These are phyloP conservation scores for Sphaerobolus stellatus DNA, from an alignment of 1,284 basidiomycete species.

Conservation along the genomic window DNA sequence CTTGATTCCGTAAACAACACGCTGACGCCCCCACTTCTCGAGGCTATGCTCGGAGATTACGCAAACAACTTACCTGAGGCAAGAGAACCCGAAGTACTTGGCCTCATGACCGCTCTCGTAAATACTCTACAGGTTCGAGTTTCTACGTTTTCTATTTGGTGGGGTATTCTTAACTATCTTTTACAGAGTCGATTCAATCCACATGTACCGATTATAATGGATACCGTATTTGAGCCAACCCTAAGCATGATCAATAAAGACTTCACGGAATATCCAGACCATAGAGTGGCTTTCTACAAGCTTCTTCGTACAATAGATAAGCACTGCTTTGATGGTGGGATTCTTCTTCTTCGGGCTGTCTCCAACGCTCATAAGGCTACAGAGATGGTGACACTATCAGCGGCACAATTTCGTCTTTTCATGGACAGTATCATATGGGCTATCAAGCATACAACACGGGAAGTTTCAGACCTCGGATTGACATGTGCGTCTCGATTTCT, in stretches of 20 bases:
- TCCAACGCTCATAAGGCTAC: slow-evolving; percentile 5
- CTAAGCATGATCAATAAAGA: slow-evolving; percentile 99
- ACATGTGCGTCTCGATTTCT: slow-evolving; percentile 51
- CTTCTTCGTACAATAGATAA: slow-evolving; percentile 91
- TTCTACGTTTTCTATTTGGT: slow-evolving; percentile 3
- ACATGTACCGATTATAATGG: slow-evolving; percentile 94
- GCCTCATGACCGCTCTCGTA: slow-evolving; percentile 98
- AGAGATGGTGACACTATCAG: slow-evolving; percentile 86
- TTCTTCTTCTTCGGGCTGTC: slow-evolving; percentile 7
- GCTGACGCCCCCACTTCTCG: slow-evolving; percentile 93
- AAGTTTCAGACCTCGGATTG: slow-evolving; percentile 94
- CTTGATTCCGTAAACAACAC: slow-evolving; percentile 88
- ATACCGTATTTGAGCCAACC: slow-evolving; percentile 97
- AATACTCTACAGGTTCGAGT: slow-evolving; percentile 75
- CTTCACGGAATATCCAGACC: slow-evolving; percentile 97
- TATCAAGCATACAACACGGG: slow-evolving; percentile 99
- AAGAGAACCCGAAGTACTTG: slow-evolving; percentile 95
- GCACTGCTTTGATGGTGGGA: slow-evolving; percentile 91
- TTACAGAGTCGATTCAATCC: slow-evolving; percentile 78
- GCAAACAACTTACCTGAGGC: slow-evolving; percentile 92
- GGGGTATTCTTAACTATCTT: slow-evolving; percentile 7
- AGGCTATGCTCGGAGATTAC: slow-evolving; percentile 97
- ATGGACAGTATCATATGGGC: slow-evolving; percentile 99
- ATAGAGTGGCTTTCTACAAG: slow-evolving; percentile 97
- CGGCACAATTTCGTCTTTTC: slow-evolving; percentile 95